Conservation (phyloP, 305 asterid genomes). For the Euphrasia arctica region DNA sequence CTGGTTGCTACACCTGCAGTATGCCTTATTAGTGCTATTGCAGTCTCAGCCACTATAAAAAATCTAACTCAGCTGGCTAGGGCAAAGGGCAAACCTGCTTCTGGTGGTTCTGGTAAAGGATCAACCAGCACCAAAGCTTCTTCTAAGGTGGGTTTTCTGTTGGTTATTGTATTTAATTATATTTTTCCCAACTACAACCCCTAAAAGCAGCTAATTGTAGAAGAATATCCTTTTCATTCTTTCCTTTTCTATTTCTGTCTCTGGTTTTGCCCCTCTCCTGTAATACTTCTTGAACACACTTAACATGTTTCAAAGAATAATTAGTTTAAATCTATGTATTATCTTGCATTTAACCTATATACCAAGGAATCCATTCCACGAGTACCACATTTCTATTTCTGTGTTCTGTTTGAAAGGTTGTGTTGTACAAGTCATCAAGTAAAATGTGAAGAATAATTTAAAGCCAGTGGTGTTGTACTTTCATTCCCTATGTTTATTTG, state of each 20-base stretch:
- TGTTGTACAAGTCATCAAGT: background rate
- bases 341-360: background rate
- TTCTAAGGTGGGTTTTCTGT: constrained; percentile 62
- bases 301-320: background rate
- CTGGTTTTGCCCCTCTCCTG: background rate
- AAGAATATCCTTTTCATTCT: background rate
- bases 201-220: background rate
- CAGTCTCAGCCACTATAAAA: constrained; percentile 95
- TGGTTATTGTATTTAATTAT: constrained; percentile 20
- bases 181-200: background rate
- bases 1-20: constrained; percentile 99
- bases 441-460: no score
- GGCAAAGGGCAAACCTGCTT: constrained; percentile 59
- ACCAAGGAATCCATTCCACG: background rate
- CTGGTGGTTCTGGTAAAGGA: constrained; percentile 67
- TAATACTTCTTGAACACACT: background rate
- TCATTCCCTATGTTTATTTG: no score
- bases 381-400: background rate
- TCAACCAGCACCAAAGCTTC: constrained; percentile 63
- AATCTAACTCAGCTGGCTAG: constrained; percentile 84
- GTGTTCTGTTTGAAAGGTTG: constrained; percentile 5
- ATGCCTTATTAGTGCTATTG: constrained; percentile 96
- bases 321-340: constrained; percentile 4
- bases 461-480: no score
- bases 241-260: background rate